Base-by-base conservation (phyloP, 1,139 yeast genomes). In the Zygosaccharomyces pseudobailii region DNA sequence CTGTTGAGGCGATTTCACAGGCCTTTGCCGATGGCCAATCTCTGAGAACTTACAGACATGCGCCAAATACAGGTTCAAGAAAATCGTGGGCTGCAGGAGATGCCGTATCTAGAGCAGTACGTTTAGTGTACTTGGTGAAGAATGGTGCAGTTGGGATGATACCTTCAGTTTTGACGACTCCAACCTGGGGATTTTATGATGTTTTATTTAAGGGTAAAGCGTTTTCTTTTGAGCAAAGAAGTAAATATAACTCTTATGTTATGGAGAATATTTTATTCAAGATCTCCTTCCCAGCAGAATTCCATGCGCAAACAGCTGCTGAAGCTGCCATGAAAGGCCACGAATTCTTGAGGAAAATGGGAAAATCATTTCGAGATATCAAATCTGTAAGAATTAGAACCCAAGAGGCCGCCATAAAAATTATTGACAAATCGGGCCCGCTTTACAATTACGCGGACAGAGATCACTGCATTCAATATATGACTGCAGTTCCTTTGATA, bases 1-100 rank as follows among this genome's bases (percentile, higher is more conserved):
- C 82, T 36, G 63, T 72, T 45, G 80, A 73, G 52, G 81, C 81
- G 23, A 52, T 79, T 10, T 76, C 82, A 3, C 83, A 79, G 49
- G 82, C 82, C 7, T 78, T 78, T 64, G 82, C 72, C 24, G 84
- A 79, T 61, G 83, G 83, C 21, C 80, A 76, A 55, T 61, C 80
- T 3, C 65, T 79, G 50, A 71, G 84, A 63, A 79, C 83, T 23
- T 79, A 79, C 59, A 71, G 84, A 56, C 83, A 79, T 58, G 80
- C 82, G 6, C 83, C 84, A 52, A 79, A 79, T 65, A 79, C 83
- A 48, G 78, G 78, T 68, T 74, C 80, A 8, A 71, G 83, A 59
- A 79, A 79, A 66, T 78, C 82, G 1, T 79, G 84, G 84, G 84
- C 84, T 32, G 84, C 84, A 10, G 84, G 83, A 51, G 83, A 79